Evolutionary conservation across 192 early-diverging fungal species (phyloP).

Genomic region (Umbelopsis isabellina): DNA sequence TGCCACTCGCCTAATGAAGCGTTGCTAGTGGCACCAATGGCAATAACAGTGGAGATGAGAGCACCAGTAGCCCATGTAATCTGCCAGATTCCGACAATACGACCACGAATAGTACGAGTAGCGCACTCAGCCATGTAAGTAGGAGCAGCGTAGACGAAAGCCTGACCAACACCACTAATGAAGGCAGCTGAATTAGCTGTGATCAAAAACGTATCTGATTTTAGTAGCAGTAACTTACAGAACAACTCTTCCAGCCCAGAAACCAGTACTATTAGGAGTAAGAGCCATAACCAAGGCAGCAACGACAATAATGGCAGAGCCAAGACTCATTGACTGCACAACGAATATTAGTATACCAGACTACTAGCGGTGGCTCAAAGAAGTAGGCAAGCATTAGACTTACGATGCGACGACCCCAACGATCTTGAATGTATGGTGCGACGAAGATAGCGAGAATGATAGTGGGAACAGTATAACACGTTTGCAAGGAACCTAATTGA

Average conservation of each 20-base stretch:
- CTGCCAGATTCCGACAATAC: slow-evolving; percentile 78
- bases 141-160: slow-evolving; percentile 23
- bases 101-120: slow-evolving; percentile 73
- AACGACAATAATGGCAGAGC: slow-evolving; percentile 8
- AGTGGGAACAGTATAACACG: slow-evolving; percentile 12
- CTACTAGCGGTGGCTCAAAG: neutral
- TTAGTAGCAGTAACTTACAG: neutral
- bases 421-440: slow-evolving; percentile 14
- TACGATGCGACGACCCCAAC: slow-evolving; percentile 10
- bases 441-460: slow-evolving; percentile 21
- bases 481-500: neutral
- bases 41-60: slow-evolving; percentile 3
- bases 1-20: neutral
- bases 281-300: slow-evolving; percentile 18
- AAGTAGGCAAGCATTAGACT: neutral
- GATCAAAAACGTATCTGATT: neutral
- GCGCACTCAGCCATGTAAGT: slow-evolving; percentile 69
- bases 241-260: slow-evolving; percentile 20
- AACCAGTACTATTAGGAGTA: neutral
- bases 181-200: neutral
- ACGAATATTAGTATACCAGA: too few species aligned
- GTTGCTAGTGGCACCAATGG: slow-evolving; percentile 7
- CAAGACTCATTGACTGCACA: slow-evolving; percentile 1
- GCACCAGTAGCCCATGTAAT: slow-evolving; percentile 68
- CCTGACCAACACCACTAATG: slow-evolving; percentile 8